These are phyloP conservation scores for Blastocystis sp. DNA, from an alignment of 352 stramenopile species.

Conservation along the genomic window DNA sequence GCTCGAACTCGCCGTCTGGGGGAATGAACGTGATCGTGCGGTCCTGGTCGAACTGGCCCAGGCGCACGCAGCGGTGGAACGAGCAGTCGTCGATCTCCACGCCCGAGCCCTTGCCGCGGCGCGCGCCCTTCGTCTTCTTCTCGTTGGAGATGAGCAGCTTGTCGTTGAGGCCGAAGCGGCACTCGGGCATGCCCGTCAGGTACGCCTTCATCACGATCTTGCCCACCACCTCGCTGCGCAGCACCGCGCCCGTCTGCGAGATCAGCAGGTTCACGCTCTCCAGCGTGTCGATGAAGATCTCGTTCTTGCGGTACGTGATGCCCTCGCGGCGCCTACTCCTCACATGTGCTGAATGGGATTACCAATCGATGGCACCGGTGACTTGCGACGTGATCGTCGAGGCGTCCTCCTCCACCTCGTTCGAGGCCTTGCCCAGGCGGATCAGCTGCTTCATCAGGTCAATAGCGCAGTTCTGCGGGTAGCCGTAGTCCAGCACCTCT, in stretches of 20 bases:
- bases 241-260: slow-evolving; percentile 85
- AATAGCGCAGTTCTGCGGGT: slow-evolving; percentile 94
- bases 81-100: slow-evolving; percentile 95
- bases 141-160: slow-evolving; percentile 96
- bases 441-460: slow-evolving; percentile 88
- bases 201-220: slow-evolving; percentile 95
- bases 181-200: slow-evolving; percentile 95
- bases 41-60: slow-evolving; percentile 93
- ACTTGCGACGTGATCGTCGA: slow-evolving; percentile 84
- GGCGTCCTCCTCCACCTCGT: slow-evolving; percentile 79
- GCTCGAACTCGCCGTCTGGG: slow-evolving; percentile 94
- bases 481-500: slow-evolving; percentile 98
- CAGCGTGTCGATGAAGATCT: slow-evolving; percentile 90
- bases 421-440: slow-evolving; percentile 75
- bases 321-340: slow-evolving; percentile 86
- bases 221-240: slow-evolving; percentile 91
- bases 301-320: slow-evolving; percentile 95
- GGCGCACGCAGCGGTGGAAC: slow-evolving; percentile 93
- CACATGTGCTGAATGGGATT: background rate
- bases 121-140: slow-evolving; percentile 75
- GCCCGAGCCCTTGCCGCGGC: slow-evolving; percentile 73
- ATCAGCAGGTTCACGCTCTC: slow-evolving; percentile 91
- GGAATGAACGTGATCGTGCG: slow-evolving; percentile 95
- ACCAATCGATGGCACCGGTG: slow-evolving; percentile 65
- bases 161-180: slow-evolving; percentile 96